Percentiles rank a stretch among this genome's conserved stretches.
These are phyloP conservation scores for Hericium alpestre DNA, from an alignment of 768 basidiomycete genomes.

Conservation along the genomic window DNA sequence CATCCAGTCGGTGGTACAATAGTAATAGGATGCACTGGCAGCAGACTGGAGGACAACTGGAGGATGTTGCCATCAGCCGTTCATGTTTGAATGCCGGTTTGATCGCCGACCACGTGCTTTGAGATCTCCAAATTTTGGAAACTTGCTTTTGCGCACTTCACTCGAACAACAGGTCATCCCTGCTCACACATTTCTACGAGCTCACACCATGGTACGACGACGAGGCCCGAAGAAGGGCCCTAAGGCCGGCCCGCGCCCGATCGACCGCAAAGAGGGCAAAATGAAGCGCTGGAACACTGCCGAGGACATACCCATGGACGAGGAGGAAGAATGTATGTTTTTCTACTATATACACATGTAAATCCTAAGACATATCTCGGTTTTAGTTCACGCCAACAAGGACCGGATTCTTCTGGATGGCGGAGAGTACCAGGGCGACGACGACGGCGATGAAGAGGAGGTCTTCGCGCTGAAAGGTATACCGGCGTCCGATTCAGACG, in stretches of 20 bases:
- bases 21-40: too few species aligned
- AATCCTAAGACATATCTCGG: not conserved
- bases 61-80: too few species aligned
- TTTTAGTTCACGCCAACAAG: slow-evolving; percentile 56
- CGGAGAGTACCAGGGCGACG: slow-evolving; percentile 36
- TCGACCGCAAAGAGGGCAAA: slow-evolving; percentile 40
- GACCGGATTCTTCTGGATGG: slow-evolving; percentile 74
- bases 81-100: too few species aligned
- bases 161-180: too few species aligned
- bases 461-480: slow-evolving; percentile 68
- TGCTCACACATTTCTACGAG: not conserved
- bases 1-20: too few species aligned
- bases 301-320: slow-evolving; percentile 64
- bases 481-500: slow-evolving; percentile 32
- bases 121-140: too few species aligned
- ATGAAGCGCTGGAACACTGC: slow-evolving; percentile 58
- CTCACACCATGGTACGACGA: slow-evolving; percentile 6
- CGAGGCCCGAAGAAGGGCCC: slow-evolving; percentile 2
- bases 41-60: too few species aligned
- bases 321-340: slow-evolving; percentile 67
- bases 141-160: too few species aligned
- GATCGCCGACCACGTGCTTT: too few species aligned
- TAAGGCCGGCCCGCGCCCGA: slow-evolving; percentile 31
- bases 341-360: not conserved
- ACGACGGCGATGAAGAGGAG: slow-evolving; percentile 61